A percentile compares a stretch with the other conserved stretches of the same genome.
Conservation (phyloP, 2,329 filamentous ascomycete species). For the Proliferodiscus dingleyae region DNA sequence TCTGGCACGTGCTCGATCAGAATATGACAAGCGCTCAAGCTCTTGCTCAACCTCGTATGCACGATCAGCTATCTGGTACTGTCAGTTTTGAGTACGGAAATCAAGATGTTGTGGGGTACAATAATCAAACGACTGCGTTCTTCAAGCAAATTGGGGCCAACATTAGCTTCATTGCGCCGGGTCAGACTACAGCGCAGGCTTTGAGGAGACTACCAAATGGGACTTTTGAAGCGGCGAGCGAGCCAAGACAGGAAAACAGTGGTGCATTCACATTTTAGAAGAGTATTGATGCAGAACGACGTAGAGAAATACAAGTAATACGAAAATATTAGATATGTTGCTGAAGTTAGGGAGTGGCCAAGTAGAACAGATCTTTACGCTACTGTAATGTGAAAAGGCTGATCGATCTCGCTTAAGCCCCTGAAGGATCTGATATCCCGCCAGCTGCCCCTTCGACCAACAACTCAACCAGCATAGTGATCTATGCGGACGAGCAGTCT, state of each 20-base stretch:
- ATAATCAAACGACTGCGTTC: constrained; percentile 56
- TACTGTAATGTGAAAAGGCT: too few relatives aligned
- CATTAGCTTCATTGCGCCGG: constrained; percentile 53
- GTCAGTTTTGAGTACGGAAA: constrained; percentile 51
- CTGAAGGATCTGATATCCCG: too few relatives aligned
- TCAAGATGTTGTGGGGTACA: constrained; percentile 40
- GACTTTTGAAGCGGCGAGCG: constrained; percentile 71
- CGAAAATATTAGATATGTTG: background rate
- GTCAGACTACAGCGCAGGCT: constrained; percentile 57
- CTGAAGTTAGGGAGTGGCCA: background rate
- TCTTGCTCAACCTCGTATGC: constrained; percentile 53
- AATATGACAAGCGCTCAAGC: constrained; percentile 47
- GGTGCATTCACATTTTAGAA: constrained; percentile 55
- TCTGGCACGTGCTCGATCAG: constrained; percentile 58
- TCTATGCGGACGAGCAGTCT: too few relatives aligned
- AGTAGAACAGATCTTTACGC: too few relatives aligned
- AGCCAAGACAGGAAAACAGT: constrained; percentile 68
- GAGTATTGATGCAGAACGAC: background rate
- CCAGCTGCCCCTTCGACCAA: too few relatives aligned
- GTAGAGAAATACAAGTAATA: background rate
- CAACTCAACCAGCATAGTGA: too few relatives aligned
- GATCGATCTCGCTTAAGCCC: too few relatives aligned
- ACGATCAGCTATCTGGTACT: constrained; percentile 59
- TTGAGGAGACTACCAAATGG: constrained; percentile 58
- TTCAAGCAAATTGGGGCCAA: constrained; percentile 54